Conservation (phyloP, 2,329 filamentous ascomycete species). For the Xylariaceae sp. region DNA sequence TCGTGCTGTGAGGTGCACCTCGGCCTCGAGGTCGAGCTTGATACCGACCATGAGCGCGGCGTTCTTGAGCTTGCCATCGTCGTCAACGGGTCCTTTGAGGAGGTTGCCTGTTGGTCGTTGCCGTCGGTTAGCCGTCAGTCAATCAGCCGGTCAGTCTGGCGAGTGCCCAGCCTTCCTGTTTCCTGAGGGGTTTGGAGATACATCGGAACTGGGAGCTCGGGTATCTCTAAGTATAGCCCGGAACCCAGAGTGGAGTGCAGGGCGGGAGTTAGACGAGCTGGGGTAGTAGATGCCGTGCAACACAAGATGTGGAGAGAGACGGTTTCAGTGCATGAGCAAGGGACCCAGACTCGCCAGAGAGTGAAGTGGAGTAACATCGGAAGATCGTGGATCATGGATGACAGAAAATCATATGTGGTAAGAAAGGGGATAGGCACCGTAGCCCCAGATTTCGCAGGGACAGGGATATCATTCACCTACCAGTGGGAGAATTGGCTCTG, state of each 20-base stretch:
- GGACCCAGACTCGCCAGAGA: not conserved
- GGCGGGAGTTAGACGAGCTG: not conserved
- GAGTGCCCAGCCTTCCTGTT: conserved; percentile 6
- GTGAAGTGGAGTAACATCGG: not conserved
- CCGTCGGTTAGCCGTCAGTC: conserved; percentile 25
- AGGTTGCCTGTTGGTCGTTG: conserved; percentile 52
- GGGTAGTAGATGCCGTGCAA: not conserved
- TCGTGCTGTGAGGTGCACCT: conserved; percentile 65
- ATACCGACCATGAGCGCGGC: conserved; percentile 65
- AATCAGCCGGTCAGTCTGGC: conserved; percentile 4
- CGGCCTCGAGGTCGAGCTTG: conserved; percentile 68
- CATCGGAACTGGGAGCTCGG: not conserved
- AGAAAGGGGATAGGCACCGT: not conserved
- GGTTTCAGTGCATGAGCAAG: not conserved
- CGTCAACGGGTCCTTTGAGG: conserved; percentile 63
- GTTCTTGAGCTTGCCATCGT: conserved; percentile 62
- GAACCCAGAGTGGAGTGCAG: not conserved
- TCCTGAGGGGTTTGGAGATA: not conserved
- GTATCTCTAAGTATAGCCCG: not conserved
- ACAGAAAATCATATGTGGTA: not conserved
- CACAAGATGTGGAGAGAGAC: not conserved
- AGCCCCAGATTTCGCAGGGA: not conserved
- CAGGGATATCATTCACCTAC: conserved; percentile 21
- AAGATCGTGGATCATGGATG: not conserved
- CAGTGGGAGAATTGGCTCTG: conserved; percentile 37